Percentiles rank a stretch among this genome's conserved stretches.
Conservation (phyloP, 1,139 yeast genomes). For the Taphrina betulina region DNA sequence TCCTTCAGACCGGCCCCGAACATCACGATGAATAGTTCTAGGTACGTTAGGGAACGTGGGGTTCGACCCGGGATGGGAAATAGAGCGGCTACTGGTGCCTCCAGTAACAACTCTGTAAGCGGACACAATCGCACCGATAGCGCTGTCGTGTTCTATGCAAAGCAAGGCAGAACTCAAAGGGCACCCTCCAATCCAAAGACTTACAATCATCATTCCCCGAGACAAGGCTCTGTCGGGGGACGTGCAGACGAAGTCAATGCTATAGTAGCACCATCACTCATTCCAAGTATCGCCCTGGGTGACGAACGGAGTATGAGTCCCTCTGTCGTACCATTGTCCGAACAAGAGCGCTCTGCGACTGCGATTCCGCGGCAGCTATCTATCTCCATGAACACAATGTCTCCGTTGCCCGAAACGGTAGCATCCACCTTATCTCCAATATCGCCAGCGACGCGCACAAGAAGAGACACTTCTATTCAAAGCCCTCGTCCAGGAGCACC, state of each 20-base stretch:
- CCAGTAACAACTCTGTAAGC: conserved; percentile 5
- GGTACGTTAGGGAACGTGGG: conserved; percentile 1
- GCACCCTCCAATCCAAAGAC: not conserved
- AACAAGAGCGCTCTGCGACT: conserved; percentile 18
- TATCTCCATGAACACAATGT: not conserved
- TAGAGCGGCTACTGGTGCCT: not conserved
- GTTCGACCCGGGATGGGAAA: conserved; percentile 8
- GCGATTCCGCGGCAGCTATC: conserved; percentile 4
- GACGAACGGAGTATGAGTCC: conserved; percentile 20
- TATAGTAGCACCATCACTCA: not conserved
- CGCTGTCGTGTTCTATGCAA: conserved; percentile 8
- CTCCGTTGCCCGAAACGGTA: conserved; percentile 1
- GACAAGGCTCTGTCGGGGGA: not conserved
- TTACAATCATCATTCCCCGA: not conserved
- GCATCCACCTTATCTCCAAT: not conserved
- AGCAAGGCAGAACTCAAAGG: conserved; percentile 7
- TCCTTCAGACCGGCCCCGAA: conserved; percentile 8
- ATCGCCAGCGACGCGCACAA: not conserved
- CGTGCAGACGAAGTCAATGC: not conserved
- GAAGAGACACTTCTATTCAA: conserved; percentile 2
- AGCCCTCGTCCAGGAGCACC: conserved; percentile 1
- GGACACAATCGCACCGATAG: conserved; percentile 1
- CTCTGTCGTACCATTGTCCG: conserved; percentile 15
- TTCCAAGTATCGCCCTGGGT: conserved; percentile 1
- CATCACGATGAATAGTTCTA: not conserved